Base-by-base conservation (phyloP, 2,329 filamentous ascomycete genomes). In the Neonectria neomacrospora region DNA sequence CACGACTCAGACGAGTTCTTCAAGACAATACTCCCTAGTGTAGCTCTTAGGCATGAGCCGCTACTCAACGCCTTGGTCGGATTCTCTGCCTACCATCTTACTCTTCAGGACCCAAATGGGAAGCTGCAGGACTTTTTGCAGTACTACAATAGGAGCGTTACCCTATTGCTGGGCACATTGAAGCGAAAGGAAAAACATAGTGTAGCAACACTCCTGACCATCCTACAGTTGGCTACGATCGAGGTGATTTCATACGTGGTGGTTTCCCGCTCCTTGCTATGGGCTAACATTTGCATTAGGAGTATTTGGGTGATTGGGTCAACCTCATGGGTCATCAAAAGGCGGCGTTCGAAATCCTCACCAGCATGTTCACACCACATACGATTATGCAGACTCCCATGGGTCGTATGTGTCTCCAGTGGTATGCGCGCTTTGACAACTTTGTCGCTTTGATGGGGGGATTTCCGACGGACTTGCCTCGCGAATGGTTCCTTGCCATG, bases 261-360 rank as follows among this genome's bases (percentile, higher is more conserved):
- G 11, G 28, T 32, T 2, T 50, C n/a, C 37, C 37, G 11, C 2
- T 20, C 20, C 20, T 8, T 12, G 18, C 16, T 1, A 34, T 30
- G 39, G 52, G 16, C 48, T 66, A 52, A 47, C 26, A 30, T 61
- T 20, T 45, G 30, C 28, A 10, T 55, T 72, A 97, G 93, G 96
- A 98, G 79, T 96, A 94, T 72, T 85, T 98, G 48, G 96, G 96
- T 12, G 96, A 99, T 75, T 98, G 94, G 94, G 88, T 96, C 56
- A 97, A 96, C 72, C 83, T 98, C 16, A 90, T 96, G 79, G 92
- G 94, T 22, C 96, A 98, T 76, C 94, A 97, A 76, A 93, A 91
- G 75, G 96, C 95, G 11, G 96, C 96, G 0, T 88, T 91, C 73
- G 88, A 93, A 67, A 90, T 98, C 71, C 81, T 98, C 48, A 91